Percentiles rank a stretch among this genome's conserved stretches.
Evolutionary conservation across 495 filamentous ascomycete species (phyloP).

Genomic region (Aspergillus nanangensis): DNA sequence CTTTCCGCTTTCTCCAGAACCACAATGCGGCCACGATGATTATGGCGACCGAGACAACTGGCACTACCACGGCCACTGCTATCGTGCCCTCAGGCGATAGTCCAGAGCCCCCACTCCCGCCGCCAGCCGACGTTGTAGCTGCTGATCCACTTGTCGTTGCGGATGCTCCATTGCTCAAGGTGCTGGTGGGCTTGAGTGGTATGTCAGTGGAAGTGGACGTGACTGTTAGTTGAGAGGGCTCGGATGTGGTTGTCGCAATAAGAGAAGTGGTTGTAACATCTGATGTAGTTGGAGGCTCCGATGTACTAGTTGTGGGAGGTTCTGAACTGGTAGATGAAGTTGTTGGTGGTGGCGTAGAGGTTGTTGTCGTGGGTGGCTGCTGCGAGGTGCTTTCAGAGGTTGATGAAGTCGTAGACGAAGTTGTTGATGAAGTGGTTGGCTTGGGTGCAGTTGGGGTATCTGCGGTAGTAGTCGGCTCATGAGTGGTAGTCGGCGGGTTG

Average conservation of each 20-base stretch:
- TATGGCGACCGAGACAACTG: conserved; percentile 82
- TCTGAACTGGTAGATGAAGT: conserved; percentile 14
- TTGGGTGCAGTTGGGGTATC: conserved; percentile 8
- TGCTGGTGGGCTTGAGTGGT: conserved; percentile 10
- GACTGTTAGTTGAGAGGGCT: conserved; percentile 15
- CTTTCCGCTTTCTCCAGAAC: conserved; percentile 83
- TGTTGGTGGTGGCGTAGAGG: conserved; percentile 18
- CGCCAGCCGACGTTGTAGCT: conserved; percentile 13
- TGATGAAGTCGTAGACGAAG: conserved; percentile 25
- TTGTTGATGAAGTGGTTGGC: conserved; percentile 10
- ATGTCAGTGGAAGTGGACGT: conserved; percentile 28
- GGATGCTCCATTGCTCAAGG: conserved; percentile 17
- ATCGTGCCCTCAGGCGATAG: conserved; percentile 65
- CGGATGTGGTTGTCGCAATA: conserved; percentile 13
- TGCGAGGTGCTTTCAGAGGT: conserved; percentile 16
- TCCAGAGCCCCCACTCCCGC: conserved; percentile 31
- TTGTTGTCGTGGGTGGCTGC: conserved; percentile 8
- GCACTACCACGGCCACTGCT: conserved; percentile 90
- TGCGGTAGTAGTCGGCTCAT: conserved; percentile 10
- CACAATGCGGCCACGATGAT: conserved; percentile 72
- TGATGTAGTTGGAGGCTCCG: conserved; percentile 14
- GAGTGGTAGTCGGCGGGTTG: conserved; percentile 5
- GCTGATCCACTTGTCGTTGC: conserved; percentile 24
- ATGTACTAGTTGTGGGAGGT: conserved; percentile 5
- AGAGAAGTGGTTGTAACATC: conserved; percentile 21